phyloP scores from a whole-genome alignment of 495 filamentous ascomycete genomes.

The Aspergillus taichungensis region DNA sequence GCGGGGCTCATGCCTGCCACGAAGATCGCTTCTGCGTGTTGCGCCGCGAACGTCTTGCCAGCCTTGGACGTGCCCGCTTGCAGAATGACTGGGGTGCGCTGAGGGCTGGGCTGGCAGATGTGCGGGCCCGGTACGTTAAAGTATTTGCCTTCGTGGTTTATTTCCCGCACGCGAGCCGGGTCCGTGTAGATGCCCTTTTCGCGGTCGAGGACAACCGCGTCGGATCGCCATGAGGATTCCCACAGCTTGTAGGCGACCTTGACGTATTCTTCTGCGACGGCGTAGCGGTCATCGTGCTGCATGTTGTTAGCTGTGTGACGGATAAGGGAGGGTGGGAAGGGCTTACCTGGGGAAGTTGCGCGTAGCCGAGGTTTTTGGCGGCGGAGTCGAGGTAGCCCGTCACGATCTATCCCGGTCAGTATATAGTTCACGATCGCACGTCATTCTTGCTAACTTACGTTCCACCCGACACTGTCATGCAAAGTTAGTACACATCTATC shows the following conservation, averaged over 20 bases:
- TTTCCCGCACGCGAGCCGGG: conserved; percentile 48
- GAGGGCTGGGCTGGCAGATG: conserved; percentile 54
- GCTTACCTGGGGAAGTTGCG: conserved; percentile 40
- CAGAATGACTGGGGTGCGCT: conserved; percentile 55
- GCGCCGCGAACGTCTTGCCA: conserved; percentile 54
- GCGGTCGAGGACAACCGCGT: conserved; percentile 52
- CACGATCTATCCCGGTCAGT: conserved; percentile 38
- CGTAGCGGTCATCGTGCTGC: conserved; percentile 61
- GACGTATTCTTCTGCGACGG: conserved; percentile 58
- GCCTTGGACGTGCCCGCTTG: conserved; percentile 58
- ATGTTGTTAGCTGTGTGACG: background rate
- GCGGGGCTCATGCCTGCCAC: conserved; percentile 40
- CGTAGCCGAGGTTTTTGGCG: conserved; percentile 49
- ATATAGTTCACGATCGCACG: background rate
- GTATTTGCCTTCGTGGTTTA: conserved; percentile 60
- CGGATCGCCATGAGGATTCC: conserved; percentile 60
- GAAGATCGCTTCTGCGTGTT: conserved; percentile 49
- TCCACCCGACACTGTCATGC: conserved; percentile 45
- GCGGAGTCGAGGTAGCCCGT: conserved; percentile 61
- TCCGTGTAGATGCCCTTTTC: conserved; percentile 49
- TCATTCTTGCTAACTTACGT: conserved; percentile 22
- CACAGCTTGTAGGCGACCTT: conserved; percentile 61
- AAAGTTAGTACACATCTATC: background rate
- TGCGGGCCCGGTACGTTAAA: conserved; percentile 58
- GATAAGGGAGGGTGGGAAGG: background rate